Evolutionary conservation across 2,329 filamentous ascomycete species (phyloP).

Genomic region (Fusarium duplospermum): DNA sequence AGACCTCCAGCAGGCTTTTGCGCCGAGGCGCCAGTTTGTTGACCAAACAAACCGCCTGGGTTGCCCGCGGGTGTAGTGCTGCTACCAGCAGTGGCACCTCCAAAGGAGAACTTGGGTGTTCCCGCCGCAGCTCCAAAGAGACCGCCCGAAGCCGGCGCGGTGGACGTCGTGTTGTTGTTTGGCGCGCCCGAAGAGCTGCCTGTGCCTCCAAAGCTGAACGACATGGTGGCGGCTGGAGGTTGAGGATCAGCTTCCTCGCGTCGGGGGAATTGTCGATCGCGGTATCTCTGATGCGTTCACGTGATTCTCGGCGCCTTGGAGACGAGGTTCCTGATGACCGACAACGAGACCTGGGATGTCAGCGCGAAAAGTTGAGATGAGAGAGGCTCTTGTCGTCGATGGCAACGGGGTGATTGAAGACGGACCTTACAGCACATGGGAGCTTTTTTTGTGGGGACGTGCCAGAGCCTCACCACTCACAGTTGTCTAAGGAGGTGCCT

Average conservation of each 20-base stretch:
- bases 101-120: slow-evolving; percentile 57
- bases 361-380: slow-evolving; percentile 25
- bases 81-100: slow-evolving; percentile 41
- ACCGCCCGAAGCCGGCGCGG: slow-evolving; percentile 54
- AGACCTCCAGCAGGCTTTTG: slow-evolving; percentile 44
- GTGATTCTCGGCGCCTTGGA: slow-evolving; percentile 13
- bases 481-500: slow-evolving; percentile 11
- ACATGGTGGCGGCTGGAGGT: slow-evolving; percentile 47
- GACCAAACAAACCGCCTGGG: slow-evolving; percentile 48
- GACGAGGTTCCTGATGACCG: neutral
- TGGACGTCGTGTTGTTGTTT: slow-evolving; percentile 47
- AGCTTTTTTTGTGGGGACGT: slow-evolving; percentile 45
- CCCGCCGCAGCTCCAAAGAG: slow-evolving; percentile 54
- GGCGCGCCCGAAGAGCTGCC: slow-evolving; percentile 50
- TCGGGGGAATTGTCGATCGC: slow-evolving; percentile 27
- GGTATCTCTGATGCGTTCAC: slow-evolving; percentile 8
- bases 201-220: slow-evolving; percentile 54
- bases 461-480: slow-evolving; percentile 17
- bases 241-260: slow-evolving; percentile 36
- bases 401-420: slow-evolving; percentile 35
- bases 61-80: slow-evolving; percentile 46
- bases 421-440: slow-evolving; percentile 32
- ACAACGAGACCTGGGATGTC: slow-evolving; percentile 14
- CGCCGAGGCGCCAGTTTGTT: slow-evolving; percentile 43
- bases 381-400: slow-evolving; percentile 35